Conservation (phyloP, 257 asterid species). For the Solanum medicagineum region DNA sequence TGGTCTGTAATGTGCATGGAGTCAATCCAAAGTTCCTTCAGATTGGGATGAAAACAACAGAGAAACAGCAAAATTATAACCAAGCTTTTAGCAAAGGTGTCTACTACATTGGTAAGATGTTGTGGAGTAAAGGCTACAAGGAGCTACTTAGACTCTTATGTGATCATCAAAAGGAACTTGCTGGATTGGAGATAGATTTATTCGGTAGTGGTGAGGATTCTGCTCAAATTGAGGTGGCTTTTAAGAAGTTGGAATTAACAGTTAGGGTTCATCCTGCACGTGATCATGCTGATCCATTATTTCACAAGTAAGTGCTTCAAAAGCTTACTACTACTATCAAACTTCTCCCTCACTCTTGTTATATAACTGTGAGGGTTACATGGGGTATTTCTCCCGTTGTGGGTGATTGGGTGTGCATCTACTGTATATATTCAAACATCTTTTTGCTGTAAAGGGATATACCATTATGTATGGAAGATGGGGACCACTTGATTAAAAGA, state of each 20-base stretch:
- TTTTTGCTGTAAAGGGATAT: background rate
- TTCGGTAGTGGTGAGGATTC: constrained; percentile 97
- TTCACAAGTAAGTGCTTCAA: constrained; percentile 68
- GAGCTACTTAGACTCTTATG: constrained; percentile 72
- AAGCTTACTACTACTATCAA: background rate
- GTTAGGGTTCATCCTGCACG: constrained; percentile 89
- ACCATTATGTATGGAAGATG: background rate
- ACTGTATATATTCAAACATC: background rate
- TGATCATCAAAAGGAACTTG: constrained; percentile 66
- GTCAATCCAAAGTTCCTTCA: constrained; percentile 90
- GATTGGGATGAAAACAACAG: constrained; percentile 61
- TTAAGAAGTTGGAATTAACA: constrained; percentile 46
- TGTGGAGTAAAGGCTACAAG: constrained; percentile 96
- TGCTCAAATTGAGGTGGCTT: constrained; percentile 58
- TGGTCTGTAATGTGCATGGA: constrained; percentile 90
- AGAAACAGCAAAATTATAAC: constrained; percentile 41
- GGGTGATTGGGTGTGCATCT: background rate
- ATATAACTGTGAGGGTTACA: background rate
- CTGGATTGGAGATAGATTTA: constrained; percentile 67
- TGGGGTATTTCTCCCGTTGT: background rate
- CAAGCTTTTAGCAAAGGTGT: constrained; percentile 71
- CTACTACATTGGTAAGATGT: constrained; percentile 94
- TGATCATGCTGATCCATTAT: constrained; percentile 87
- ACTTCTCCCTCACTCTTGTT: background rate
- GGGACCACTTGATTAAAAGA: background rate